These are phyloP conservation scores for Ustilaginoidea virens DNA, from an alignment of 2,329 filamentous ascomycete species.

Conservation along the genomic window DNA sequence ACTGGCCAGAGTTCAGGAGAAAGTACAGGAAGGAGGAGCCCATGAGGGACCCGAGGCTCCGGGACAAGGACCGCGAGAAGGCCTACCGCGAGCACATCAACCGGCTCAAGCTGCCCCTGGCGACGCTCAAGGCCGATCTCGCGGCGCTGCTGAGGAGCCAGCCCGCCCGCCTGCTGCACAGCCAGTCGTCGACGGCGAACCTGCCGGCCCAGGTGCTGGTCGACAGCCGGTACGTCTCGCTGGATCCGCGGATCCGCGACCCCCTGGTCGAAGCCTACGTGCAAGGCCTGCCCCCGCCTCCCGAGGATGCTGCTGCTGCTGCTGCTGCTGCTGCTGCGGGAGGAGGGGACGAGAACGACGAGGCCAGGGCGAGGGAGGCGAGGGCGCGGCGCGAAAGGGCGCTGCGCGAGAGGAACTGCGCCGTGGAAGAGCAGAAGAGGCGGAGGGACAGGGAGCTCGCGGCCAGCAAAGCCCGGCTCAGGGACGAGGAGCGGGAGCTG, in stretches of 20 bases:
- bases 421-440: constrained; percentile 47
- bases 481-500: constrained; percentile 53
- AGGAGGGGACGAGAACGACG: constrained; percentile 37
- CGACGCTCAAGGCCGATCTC: constrained; percentile 55
- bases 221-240: constrained; percentile 55
- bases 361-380: constrained; percentile 33
- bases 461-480: constrained; percentile 42
- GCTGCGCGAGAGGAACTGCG: constrained; percentile 45
- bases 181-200: constrained; percentile 36
- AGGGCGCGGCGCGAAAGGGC: constrained; percentile 48
- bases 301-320: constrained; percentile 28
- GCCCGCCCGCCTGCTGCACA: constrained; percentile 43
- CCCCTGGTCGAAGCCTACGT: constrained; percentile 52
- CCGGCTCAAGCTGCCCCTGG: constrained; percentile 48
- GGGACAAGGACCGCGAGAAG: constrained; percentile 68
- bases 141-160: constrained; percentile 47
- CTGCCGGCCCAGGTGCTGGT: constrained; percentile 47
- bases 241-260: constrained; percentile 46
- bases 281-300: constrained; percentile 43
- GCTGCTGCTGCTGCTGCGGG: constrained; percentile 22
- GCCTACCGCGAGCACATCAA: constrained; percentile 61
- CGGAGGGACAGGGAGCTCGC: constrained; percentile 42
- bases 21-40: constrained; percentile 71
- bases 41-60: constrained; percentile 59
- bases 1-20: constrained; percentile 92